Evolutionary conservation across 495 filamentous ascomycete genomes (phyloP).

Genomic region (Penicillium coprophilum): DNA sequence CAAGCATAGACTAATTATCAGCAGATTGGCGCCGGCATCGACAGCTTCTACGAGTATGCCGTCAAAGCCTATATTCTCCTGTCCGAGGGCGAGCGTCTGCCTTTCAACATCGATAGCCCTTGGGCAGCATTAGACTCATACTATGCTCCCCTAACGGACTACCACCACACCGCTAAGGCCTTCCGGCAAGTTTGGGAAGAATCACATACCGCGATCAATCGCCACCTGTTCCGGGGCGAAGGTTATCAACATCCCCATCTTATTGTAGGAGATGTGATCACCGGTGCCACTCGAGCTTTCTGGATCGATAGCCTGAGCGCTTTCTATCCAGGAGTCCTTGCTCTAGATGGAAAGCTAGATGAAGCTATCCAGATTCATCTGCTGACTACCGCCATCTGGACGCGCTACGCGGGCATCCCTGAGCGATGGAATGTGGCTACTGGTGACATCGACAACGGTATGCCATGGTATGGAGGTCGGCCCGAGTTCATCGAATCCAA

Average conservation of each 20-base stretch:
- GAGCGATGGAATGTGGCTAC: slow-evolving; percentile 89
- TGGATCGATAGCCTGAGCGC: slow-evolving; percentile 97
- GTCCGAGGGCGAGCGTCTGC: slow-evolving; percentile 56
- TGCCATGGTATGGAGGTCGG: slow-evolving; percentile 91
- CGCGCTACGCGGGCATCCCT: slow-evolving; percentile 84
- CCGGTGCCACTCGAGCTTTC: slow-evolving; percentile 75
- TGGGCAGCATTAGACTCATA: slow-evolving; percentile 42
- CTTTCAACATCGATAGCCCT: slow-evolving; percentile 34
- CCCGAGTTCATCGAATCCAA: slow-evolving; percentile 97
- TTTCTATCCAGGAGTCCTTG: slow-evolving; percentile 90
- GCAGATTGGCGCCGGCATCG: slow-evolving; percentile 86
- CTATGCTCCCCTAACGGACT: slow-evolving; percentile 59
- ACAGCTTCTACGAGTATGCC: slow-evolving; percentile 98
- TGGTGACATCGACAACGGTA: slow-evolving; percentile 80
- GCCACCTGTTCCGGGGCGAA: slow-evolving; percentile 69
- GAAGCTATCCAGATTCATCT: slow-evolving; percentile 88
- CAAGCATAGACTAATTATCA: slow-evolving; percentile 14
- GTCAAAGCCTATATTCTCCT: slow-evolving; percentile 89
- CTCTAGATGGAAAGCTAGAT: slow-evolving; percentile 81
- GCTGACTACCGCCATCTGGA: slow-evolving; percentile 90
- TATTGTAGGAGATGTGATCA: slow-evolving; percentile 82
- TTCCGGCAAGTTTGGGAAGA: slow-evolving; percentile 86
- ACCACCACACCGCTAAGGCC: slow-evolving; percentile 68
- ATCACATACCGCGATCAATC: slow-evolving; percentile 79
- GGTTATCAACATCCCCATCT: slow-evolving; percentile 85